Evolutionary conservation across 2,329 filamentous ascomycete genomes (phyloP), one percentile per base, ranked within the genome.

Genomic region (Fusarium sp.): DNA sequence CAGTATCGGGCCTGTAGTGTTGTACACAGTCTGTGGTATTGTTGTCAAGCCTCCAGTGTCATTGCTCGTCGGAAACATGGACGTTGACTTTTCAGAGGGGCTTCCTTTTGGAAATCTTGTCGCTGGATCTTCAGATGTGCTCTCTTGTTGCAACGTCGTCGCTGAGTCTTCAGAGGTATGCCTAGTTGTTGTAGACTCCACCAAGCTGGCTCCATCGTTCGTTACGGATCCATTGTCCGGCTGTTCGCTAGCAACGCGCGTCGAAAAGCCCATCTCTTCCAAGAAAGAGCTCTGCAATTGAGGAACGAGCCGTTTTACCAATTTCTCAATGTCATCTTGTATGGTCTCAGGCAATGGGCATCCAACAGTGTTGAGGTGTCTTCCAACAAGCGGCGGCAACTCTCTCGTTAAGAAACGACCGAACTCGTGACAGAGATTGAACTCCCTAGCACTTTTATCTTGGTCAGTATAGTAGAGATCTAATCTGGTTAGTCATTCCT

Each of bases 1-100:
- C 1, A 17, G 3, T 4, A 17, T 47, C 20, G 27, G 29, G 13
- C 15, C 0, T 47, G 9, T 27, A 0, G 0, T 3, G 9, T 7
- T 12, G 6, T n/a, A n/a, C 7, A 3, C 18, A n/a, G 14, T 13
- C 22, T 10, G 29, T 22, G 29, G 46, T 18, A 50, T 36, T 8
- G 0, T 14, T 0, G n/a, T 3, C 3, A 49, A 52, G 10, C 25
- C 17, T 15, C 10, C 25, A 25, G 25, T 25, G 25, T 5, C 25
- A 25, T 25, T 25, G 25, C 25, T 25, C 25, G 25, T 25, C 8
- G 18, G n/a, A 25, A n/a, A 36, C 31, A 25, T 15, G 0, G 8
- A 15, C 2, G 20, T 52, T 1, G 17, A 0, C 12, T n/a, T 22
- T 11, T 36, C 5, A 0, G 31, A 38, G 4, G 6, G 20, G 9